phyloP scores from a whole-genome alignment of 139 green algal species.

The Tetraselmis striata region DNA sequence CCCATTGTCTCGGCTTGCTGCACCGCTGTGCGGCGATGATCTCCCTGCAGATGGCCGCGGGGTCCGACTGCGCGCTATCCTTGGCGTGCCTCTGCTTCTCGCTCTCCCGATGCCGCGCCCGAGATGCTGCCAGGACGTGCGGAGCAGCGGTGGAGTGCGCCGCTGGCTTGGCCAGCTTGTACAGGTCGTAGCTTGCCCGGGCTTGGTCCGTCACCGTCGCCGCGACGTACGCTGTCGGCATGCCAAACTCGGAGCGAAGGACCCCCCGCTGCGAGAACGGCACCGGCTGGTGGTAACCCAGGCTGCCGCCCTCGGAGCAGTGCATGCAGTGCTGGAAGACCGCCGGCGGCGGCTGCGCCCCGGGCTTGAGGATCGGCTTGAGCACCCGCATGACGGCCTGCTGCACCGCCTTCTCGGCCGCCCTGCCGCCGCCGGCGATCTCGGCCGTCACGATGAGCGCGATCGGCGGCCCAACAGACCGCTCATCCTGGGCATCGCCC shows the following conservation, averaged over 20 bases:
- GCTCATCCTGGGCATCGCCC: not conserved
- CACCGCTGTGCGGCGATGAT: not conserved
- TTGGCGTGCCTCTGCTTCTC: not conserved
- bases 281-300: not conserved
- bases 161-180: not conserved
- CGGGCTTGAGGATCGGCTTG: not conserved
- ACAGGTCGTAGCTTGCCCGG: not conserved
- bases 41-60: not conserved
- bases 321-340: not conserved
- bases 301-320: not conserved
- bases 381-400: not conserved
- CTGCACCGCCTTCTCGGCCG: not conserved
- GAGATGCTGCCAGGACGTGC: not conserved
- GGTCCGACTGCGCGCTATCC: not conserved
- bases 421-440: not conserved
- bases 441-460: not conserved
- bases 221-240: not conserved
- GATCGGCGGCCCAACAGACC: not conserved
- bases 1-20: not conserved
- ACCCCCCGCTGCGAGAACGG: not conserved
- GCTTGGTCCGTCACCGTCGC: not conserved
- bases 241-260: not conserved
- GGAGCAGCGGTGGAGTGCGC: not conserved
- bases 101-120: not conserved
- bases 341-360: not conserved